Conservation (phyloP, 805 yeast species). For the Pichia californica region DNA sequence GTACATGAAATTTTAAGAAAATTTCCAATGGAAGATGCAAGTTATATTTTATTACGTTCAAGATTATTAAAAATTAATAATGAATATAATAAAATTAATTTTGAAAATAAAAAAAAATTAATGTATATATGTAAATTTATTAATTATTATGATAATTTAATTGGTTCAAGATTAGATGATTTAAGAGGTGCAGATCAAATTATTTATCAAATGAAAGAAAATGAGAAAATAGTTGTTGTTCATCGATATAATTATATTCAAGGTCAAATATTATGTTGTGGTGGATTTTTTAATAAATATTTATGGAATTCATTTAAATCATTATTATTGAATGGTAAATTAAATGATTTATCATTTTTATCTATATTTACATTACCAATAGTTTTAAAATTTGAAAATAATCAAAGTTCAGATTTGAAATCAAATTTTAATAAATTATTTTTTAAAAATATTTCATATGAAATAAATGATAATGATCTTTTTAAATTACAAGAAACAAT, state of each 20-base stretch:
- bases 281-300: slow-evolving; percentile 4
- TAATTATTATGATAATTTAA: background rate
- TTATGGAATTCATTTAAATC: background rate
- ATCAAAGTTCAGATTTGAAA: background rate
- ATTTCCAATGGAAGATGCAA: slow-evolving; percentile 1
- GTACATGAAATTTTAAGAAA: background rate
- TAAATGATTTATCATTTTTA: background rate
- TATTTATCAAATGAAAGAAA: background rate
- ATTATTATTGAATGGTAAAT: background rate
- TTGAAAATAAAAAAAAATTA: background rate
- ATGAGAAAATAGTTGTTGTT: slow-evolving; percentile 4
- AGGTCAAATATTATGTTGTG: slow-evolving; percentile 8
- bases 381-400: background rate
- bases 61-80: too few relatives aligned
- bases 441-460: background rate
- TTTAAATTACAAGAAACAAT: background rate
- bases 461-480: background rate
- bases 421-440: background rate
- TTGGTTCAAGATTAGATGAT: slow-evolving; percentile 6
- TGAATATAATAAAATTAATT: too few relatives aligned
- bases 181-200: slow-evolving; percentile 6
- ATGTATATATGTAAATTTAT: background rate
- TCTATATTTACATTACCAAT: background rate
- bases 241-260: slow-evolving; percentile 3
- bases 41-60: background rate